Base-by-base conservation (phyloP, 2,329 filamentous ascomycete genomes). In the Fusarium tuaranense region DNA sequence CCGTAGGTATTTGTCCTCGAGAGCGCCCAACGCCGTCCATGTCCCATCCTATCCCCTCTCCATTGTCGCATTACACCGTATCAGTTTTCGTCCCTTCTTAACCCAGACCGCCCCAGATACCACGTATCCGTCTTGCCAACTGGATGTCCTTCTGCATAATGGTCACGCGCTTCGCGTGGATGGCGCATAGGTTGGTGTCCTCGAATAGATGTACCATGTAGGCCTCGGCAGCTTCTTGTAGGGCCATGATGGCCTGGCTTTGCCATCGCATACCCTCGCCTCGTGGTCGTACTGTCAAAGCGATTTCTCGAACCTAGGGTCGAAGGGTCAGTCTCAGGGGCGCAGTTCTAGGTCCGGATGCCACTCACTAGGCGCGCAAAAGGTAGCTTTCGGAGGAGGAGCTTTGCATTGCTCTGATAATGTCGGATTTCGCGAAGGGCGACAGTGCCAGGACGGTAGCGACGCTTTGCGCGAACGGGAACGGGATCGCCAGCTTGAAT, bases 101-200 rank as follows among this genome's bases (percentile, higher is more conserved):
- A 84, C 92, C 84, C 85, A 87, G 77, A 7, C 93, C 93, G 57
- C 92, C 93, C 93, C 93, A 95, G 55, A 92, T 89, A 14, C 94
- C 94, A 62, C 94, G 88, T 84, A 96, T 95, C 76, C 94, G 87
- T 79, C 94, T 87, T 22, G 96, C 96, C 70, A 98, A 89, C 85
- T 98, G 96, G 79, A 99, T 98, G 84, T 98, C 97, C 86, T 98
- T 98, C 84, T 97, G 95, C 94, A 97, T 96, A 79, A 98, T 97
- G 44, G 96, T 98, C 63, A 98, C 95, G 82, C 96, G 90, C 87
- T 98, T 98, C 72, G 96, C 97, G 85, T 98, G 96, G 78, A 98
- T 95, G 73, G 96, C 97, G 86, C 96, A 98, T 48, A 98, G 89
- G 86, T 98, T 98, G 39, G 83, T 83, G 63, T 84, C 82, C 70